A percentile compares a stretch with the other conserved stretches of the same genome.
These are phyloP conservation scores for Canavalia ensiformis DNA, from an alignment of 306 rosid species.

Conservation along the genomic window DNA sequence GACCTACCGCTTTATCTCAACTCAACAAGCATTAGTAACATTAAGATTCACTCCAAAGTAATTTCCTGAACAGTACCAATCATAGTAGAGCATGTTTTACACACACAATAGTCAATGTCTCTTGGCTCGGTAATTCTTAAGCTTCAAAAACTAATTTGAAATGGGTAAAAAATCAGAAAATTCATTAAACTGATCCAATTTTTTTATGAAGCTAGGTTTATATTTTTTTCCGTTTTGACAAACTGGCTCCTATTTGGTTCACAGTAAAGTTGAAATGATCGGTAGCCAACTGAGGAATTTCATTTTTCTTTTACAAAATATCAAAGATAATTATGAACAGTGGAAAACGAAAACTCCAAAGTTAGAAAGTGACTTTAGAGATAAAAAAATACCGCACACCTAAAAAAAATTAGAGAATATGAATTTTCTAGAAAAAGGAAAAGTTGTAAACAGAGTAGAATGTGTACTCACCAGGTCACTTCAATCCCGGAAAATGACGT, in stretches of 20 bases:
- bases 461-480: slow-evolving; percentile 32
- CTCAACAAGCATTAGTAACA: background rate
- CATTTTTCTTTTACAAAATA: background rate
- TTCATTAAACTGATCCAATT: too few relatives aligned
- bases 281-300: background rate
- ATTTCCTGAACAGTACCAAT: background rate
- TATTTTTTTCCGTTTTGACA: too few relatives aligned
- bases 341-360: background rate
- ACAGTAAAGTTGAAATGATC: background rate
- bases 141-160: too few relatives aligned
- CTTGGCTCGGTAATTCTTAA: too few relatives aligned
- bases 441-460: background rate
- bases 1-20: background rate
- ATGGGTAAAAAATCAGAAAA: too few relatives aligned
- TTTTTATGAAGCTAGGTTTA: too few relatives aligned
- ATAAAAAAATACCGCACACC: background rate
- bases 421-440: background rate
- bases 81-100: background rate
- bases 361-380: background rate
- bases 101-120: too few relatives aligned
- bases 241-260: too few relatives aligned
- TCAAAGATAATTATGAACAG: background rate
- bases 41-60: slow-evolving; percentile 10
- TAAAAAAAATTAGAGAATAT: background rate
- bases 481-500: slow-evolving; percentile 66